These are phyloP conservation scores for Elaeis oleifera DNA, from an alignment of 202 grass and related monocot species.

Conservation along the genomic window DNA sequence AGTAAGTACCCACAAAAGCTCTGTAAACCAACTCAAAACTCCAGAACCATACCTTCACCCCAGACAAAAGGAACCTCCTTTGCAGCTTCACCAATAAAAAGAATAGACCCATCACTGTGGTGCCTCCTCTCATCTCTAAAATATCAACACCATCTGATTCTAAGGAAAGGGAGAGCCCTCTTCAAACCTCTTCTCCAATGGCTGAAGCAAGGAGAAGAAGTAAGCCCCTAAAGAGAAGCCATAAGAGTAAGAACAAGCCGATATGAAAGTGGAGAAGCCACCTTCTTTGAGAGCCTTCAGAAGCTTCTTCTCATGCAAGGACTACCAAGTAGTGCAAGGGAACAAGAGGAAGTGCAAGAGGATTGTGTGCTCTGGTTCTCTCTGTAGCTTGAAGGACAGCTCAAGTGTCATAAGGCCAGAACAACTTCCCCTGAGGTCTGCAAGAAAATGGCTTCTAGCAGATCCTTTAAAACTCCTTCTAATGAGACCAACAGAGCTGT, in stretches of 20 bases:
- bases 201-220: background rate
- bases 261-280: background rate
- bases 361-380: constrained; percentile 29
- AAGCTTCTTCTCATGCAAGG: constrained; percentile 13
- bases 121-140: background rate
- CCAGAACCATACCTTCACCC: constrained; percentile 1
- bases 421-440: constrained; percentile 12
- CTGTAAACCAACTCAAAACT: no score
- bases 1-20: no score
- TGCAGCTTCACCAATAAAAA: constrained; percentile 14
- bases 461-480: constrained; percentile 30
- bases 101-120: background rate
- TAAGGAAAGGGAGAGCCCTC: background rate
- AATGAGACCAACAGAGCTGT: constrained; percentile 5
- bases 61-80: constrained; percentile 15
- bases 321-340: background rate
- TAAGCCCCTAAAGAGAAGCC: background rate
- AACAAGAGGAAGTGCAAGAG: constrained; percentile 21
- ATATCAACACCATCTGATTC: background rate
- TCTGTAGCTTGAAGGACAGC: constrained; percentile 52
- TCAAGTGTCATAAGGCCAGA: constrained; percentile 27
- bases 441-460: constrained; percentile 42
- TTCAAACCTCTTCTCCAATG: background rate
- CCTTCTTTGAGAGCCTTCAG: constrained; percentile 12
- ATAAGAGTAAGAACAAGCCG: constrained; percentile 4